Evolutionary conservation across 192 early-diverging fungal species (phyloP).

Genomic region (Coemansia sp.): DNA sequence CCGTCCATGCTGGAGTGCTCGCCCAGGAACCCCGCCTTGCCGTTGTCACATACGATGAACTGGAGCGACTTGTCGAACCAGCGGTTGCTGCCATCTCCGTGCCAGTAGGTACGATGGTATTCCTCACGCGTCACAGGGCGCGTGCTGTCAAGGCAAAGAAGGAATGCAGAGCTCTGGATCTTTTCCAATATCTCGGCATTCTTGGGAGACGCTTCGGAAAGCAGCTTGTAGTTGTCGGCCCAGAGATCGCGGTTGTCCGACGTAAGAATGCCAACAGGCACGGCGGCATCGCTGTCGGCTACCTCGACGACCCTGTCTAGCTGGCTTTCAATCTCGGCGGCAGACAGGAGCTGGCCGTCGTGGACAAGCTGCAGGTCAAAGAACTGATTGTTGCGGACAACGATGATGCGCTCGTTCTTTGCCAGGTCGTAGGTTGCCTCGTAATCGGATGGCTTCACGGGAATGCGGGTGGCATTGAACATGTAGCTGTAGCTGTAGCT

Average conservation of each 20-base stretch:
- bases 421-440: constrained; percentile 71
- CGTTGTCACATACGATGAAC: constrained; percentile 97
- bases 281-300: constrained; percentile 69
- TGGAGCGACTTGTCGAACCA: constrained; percentile 97
- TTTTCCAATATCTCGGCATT: constrained; percentile 75
- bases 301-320: constrained; percentile 64
- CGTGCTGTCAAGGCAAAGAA: constrained; percentile 88
- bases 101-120: constrained; percentile 87
- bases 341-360: constrained; percentile 78
- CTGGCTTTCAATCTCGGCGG: constrained; percentile 81
- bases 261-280: constrained; percentile 84
- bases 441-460: constrained; percentile 80
- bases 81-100: constrained; percentile 94
- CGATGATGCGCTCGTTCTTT: constrained; percentile 80
- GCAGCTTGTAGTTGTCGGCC: constrained; percentile 76
- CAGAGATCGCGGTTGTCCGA: constrained; percentile 93
- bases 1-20: constrained; percentile 97
- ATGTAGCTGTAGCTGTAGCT: constrained; percentile 92
- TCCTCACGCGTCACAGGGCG: constrained; percentile 88
- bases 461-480: constrained; percentile 96
- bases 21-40: constrained; percentile 91
- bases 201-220: constrained; percentile 64
- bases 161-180: constrained; percentile 85
- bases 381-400: constrained; percentile 91
- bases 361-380: constrained; percentile 73